Conservation (phyloP, 2,329 filamentous ascomycete genomes). For the Torrubiella hemipterigena region DNA sequence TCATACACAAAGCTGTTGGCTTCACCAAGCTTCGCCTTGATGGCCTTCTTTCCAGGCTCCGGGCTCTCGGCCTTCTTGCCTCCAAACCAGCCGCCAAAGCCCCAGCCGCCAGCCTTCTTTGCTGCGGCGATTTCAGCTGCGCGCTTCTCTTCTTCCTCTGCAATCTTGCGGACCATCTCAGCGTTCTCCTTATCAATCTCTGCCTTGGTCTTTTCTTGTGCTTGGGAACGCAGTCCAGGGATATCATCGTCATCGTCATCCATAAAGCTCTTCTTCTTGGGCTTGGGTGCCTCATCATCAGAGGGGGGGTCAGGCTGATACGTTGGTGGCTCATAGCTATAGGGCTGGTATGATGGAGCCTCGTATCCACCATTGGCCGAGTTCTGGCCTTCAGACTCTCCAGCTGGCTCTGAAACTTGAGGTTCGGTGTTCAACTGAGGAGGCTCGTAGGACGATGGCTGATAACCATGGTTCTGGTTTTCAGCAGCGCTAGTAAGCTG, state of each 20-base stretch:
- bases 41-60: conserved; percentile 44
- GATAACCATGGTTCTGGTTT: conserved; percentile 24
- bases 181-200: conserved; percentile 70
- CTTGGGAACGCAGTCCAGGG: conserved; percentile 21
- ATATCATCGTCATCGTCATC: conserved; percentile 71
- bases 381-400: conserved; percentile 8
- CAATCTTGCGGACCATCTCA: conserved; percentile 75
- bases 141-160: conserved; percentile 61
- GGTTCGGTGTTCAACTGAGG: conserved; percentile 21
- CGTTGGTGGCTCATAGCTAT: conserved; percentile 44
- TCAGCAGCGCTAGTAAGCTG: no score
- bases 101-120: conserved; percentile 56
- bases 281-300: conserved; percentile 38
- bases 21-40: conserved; percentile 88
- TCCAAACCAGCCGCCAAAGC: conserved; percentile 75
- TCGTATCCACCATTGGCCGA: conserved; percentile 20
- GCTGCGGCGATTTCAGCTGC: conserved; percentile 31
- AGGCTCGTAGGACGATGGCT: conserved; percentile 37
- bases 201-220: conserved; percentile 42
- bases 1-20: conserved; percentile 90
- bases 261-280: conserved; percentile 69
- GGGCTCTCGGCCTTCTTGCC: conserved; percentile 40
- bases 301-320: conserved; percentile 37
- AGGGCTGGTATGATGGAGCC: conserved; percentile 49
- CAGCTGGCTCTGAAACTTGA: conserved; percentile 7